Percentiles rank a stretch among this genome's conserved stretches.
These are phyloP conservation scores for Solanum habrochaites DNA, from an alignment of 257 asterid genomes.

Conservation along the genomic window DNA sequence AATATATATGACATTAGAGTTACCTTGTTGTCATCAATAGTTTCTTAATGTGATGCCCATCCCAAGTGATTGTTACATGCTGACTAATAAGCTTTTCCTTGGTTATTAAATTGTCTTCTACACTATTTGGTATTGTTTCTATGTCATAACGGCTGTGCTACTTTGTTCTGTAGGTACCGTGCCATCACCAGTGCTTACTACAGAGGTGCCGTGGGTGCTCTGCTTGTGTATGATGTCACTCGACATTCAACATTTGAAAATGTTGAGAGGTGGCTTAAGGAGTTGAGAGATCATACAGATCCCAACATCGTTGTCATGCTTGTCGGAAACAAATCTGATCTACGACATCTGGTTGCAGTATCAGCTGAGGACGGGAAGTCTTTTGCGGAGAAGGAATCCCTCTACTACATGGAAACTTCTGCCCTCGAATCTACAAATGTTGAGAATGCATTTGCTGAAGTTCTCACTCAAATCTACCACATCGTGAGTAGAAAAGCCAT, in stretches of 20 bases:
- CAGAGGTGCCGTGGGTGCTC: slow-evolving; percentile 83
- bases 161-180: slow-evolving; percentile 40
- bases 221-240: slow-evolving; percentile 77
- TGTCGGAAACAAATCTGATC: slow-evolving; percentile 80
- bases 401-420: slow-evolving; percentile 82
- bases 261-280: slow-evolving; percentile 66
- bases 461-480: slow-evolving; percentile 57
- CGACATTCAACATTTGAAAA: slow-evolving; percentile 69
- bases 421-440: slow-evolving; percentile 75
- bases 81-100: not conserved
- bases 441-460: slow-evolving; percentile 65
- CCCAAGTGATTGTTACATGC: not conserved
- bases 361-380: slow-evolving; percentile 62
- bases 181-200: slow-evolving; percentile 90
- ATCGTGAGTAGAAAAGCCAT: slow-evolving; percentile 69
- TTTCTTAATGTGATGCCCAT: not conserved
- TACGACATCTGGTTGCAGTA: slow-evolving; percentile 75
- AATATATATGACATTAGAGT: not conserved
- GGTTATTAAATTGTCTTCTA: not conserved
- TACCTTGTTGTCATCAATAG: not conserved
- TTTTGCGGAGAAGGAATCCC: slow-evolving; percentile 68
- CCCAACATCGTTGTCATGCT: slow-evolving; percentile 83
- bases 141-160: not conserved
- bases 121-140: not conserved
- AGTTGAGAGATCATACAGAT: slow-evolving; percentile 72